Percentiles rank a stretch among this genome's conserved stretches.
These are phyloP conservation scores for Cladosporium sp. DNA, from an alignment of 2,329 filamentous ascomycete species.

Conservation along the genomic window DNA sequence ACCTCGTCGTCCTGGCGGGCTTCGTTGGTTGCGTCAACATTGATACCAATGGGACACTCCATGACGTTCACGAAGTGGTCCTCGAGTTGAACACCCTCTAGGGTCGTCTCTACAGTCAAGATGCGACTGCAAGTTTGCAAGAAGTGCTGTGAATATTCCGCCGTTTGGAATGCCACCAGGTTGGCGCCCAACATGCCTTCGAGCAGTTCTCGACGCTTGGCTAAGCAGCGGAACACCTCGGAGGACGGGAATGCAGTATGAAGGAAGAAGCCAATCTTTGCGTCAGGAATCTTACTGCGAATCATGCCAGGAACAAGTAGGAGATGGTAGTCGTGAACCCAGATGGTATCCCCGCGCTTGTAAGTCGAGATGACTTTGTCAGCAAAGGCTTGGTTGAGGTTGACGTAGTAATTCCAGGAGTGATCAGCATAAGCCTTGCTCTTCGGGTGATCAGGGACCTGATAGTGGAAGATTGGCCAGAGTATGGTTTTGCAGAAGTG, in stretches of 20 bases:
- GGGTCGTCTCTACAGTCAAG: constrained; percentile 82
- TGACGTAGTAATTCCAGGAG: constrained; percentile 92
- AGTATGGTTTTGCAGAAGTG: constrained; percentile 98
- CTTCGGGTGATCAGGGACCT: constrained; percentile 95
- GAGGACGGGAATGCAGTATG: constrained; percentile 95
- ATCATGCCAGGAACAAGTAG: constrained; percentile 86
- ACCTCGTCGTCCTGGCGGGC: constrained; percentile 65
- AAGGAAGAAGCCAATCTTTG: constrained; percentile 93
- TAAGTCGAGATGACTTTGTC: constrained; percentile 86
- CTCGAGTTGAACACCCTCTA: constrained; percentile 83
- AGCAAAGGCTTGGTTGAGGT: constrained; percentile 88
- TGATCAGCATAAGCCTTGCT: constrained; percentile 98
- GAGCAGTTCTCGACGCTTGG: constrained; percentile 78
- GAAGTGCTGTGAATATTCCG: constrained; percentile 91
- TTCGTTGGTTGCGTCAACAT: constrained; percentile 64
- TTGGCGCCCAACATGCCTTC: constrained; percentile 93
- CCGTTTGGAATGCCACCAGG: constrained; percentile 87
- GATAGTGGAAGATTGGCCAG: constrained; percentile 97
- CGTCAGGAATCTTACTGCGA: constrained; percentile 82
- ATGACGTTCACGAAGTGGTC: constrained; percentile 89
- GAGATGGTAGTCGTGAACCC: constrained; percentile 94
- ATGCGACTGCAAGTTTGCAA: constrained; percentile 91
- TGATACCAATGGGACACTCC: constrained; percentile 83
- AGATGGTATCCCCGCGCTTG: constrained; percentile 89
- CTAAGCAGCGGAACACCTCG: constrained; percentile 89